Base-by-base conservation (phyloP, 1,284 basidiomycete species). In the Microbotryum silenes-acaulis region DNA sequence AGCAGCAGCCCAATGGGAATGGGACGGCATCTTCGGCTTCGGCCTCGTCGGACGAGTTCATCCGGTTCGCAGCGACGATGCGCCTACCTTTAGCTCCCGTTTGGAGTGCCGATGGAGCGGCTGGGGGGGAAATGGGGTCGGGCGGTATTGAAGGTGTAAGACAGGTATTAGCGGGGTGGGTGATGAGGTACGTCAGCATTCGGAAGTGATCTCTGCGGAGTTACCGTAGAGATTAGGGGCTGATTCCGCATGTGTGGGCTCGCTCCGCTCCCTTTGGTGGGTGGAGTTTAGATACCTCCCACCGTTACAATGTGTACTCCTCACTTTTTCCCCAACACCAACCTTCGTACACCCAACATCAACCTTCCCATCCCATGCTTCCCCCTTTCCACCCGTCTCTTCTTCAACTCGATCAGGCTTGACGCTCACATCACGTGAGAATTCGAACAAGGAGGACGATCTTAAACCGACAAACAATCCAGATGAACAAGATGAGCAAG, bases 161-260 rank as follows among this genome's bases (percentile, higher is more conserved):
- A 71, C 91, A 97, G 76, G 85, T 91, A 81, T 78, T 97, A 31
- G 90, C 96, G 74, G 88, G 87, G 12, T 87, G 93, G 86, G 78
- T 94, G 27, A 94, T 96, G 91, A 83, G 89, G 91, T 91, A 72
- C 74, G 84, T 77, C 21, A 9, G 31, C 31, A 31, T 31, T 1
- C 31, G 31, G 31, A 7, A 9, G 31, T 31, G 31, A 2, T 31
- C 31, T 31, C 7, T 31, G 31, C 7, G 31, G 31, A 8, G 31
- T 2, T 31, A 10, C 31, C 31, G 31, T 31, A 6, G 37, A 18
- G 16, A 16, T 18, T 9, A 42, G 37, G 37, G 37, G 37, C 37
- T 42, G 12, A 16, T 42, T 42, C 37, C 45, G 52, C 14, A 21
- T 51, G 52, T 46, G 50, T 49, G 27, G 55, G 61, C 51, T 56